A percentile compares a stretch with the other conserved stretches of the same genome.
These are phyloP conservation scores for Zygnema cylindricum DNA, from an alignment of 139 green algal species.

Conservation along the genomic window DNA sequence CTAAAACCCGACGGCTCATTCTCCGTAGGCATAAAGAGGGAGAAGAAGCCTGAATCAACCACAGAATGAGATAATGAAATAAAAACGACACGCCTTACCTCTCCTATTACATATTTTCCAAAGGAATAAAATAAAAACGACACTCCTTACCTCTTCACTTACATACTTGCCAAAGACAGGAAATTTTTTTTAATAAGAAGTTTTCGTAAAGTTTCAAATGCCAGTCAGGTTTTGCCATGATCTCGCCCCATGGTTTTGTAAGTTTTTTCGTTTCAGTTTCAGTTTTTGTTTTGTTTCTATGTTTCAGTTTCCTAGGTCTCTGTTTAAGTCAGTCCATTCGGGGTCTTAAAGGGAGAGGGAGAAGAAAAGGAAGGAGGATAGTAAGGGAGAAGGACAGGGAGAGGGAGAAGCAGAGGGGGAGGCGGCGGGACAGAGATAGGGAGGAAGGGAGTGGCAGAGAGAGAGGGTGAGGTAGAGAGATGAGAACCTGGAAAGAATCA, in stretches of 20 bases:
- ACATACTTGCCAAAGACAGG: too few species aligned
- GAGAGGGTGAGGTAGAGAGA: neutral
- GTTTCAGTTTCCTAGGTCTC: too few species aligned
- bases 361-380: neutral
- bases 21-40: neutral
- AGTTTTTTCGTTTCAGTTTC: too few species aligned
- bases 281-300: too few species aligned
- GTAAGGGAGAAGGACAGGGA: neutral
- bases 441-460: neutral
- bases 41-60: neutral
- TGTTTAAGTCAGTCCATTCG: too few species aligned
- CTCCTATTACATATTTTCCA: neutral
- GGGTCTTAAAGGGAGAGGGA: neutral
- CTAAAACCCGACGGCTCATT: neutral
- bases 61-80: neutral
- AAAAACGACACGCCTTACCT: neutral
- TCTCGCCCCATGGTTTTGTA: too few species aligned
- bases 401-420: neutral
- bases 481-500: neutral
- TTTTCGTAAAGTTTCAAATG: too few species aligned
- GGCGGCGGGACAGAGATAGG: neutral
- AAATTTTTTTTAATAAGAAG: too few species aligned
- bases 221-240: too few species aligned
- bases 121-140: neutral
- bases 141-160: too few species aligned